Conservation (phyloP, 441 rosid genomes). For the Theobroma grandiflorum region DNA sequence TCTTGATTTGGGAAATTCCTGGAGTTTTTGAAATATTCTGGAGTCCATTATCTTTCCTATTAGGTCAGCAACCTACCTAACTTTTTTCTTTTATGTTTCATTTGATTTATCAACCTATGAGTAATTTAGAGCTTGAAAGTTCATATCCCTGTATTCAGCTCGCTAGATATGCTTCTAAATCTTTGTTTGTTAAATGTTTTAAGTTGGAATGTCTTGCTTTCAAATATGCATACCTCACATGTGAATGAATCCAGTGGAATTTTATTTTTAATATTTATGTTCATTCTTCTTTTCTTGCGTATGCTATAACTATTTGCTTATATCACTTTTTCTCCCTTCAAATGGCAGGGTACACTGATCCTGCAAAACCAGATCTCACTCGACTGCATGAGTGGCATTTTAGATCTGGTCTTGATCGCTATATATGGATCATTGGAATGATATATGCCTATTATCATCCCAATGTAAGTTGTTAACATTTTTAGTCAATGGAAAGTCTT, state of each 20-base stretch:
- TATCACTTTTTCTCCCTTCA: conserved; percentile 10
- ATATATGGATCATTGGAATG: conserved; percentile 98
- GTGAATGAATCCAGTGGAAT: conserved; percentile 1
- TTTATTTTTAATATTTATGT: neutral
- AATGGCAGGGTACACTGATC: conserved; percentile 89
- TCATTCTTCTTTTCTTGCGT: conserved; percentile 16
- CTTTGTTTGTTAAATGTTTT: neutral
- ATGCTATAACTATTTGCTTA: conserved; percentile 15
- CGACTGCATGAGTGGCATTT: conserved; percentile 96
- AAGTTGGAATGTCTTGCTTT: conserved; percentile 1
- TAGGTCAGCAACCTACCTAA: conserved; percentile 60
- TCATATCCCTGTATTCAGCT: neutral
- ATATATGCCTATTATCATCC: conserved; percentile 98
- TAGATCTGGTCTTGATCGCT: conserved; percentile 99
- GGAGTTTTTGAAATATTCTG: conserved; percentile 90
- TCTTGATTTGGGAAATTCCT: conserved; percentile 95
- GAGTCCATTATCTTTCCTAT: conserved; percentile 82
- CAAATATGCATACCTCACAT: conserved; percentile 1
- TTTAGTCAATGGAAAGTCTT: conserved; percentile 1
- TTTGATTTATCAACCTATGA: neutral
- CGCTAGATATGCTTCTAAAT: neutral
- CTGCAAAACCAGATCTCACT: conserved; percentile 87
- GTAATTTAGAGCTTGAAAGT: conserved; percentile 6
- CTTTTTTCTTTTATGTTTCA: conserved; percentile 19
- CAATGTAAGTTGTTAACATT: conserved; percentile 55